Percentiles rank a stretch among this genome's conserved stretches.
phyloP scores from a whole-genome alignment of 1,284 basidiomycete species.

The Dichomitus squalens region DNA sequence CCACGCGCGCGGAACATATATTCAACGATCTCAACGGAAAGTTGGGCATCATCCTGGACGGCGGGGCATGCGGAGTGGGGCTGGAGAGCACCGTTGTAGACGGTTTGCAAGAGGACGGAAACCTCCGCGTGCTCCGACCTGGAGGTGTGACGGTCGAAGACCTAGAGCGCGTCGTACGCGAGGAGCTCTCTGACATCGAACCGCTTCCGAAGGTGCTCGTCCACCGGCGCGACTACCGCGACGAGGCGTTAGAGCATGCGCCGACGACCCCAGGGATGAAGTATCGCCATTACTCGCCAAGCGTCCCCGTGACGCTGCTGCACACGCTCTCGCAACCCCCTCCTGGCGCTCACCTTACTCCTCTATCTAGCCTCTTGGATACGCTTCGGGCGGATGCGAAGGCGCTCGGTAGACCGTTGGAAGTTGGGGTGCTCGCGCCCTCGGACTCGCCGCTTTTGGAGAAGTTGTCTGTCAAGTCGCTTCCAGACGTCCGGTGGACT shows the following conservation, averaged over 20 bases:
- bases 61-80: constrained; percentile 89
- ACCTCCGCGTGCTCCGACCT: constrained; percentile 84
- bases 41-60: constrained; percentile 85
- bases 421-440: constrained; percentile 72
- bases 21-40: constrained; percentile 76
- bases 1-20: constrained; percentile 92
- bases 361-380: constrained; percentile 42
- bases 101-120: constrained; percentile 72
- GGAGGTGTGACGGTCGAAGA: constrained; percentile 94
- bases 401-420: constrained; percentile 33
- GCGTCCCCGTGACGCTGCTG: constrained; percentile 80
- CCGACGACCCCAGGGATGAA: constrained; percentile 99
- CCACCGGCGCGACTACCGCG: constrained; percentile 73
- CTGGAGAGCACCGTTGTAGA: constrained; percentile 97
- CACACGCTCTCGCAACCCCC: constrained; percentile 52
- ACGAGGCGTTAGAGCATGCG: constrained; percentile 64
- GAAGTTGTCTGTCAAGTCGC: constrained; percentile 33
- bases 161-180: constrained; percentile 62
- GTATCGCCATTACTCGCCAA: constrained; percentile 95
- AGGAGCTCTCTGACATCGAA: constrained; percentile 39
- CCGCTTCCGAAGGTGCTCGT: constrained; percentile 65
- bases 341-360: constrained; percentile 29
- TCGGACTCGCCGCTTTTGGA: constrained; percentile 61
- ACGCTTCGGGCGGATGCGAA: constrained; percentile 36
- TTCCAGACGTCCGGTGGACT: constrained; percentile 51